Conservation (phyloP, 1,284 basidiomycete genomes). For the Ganoderma boninense region DNA sequence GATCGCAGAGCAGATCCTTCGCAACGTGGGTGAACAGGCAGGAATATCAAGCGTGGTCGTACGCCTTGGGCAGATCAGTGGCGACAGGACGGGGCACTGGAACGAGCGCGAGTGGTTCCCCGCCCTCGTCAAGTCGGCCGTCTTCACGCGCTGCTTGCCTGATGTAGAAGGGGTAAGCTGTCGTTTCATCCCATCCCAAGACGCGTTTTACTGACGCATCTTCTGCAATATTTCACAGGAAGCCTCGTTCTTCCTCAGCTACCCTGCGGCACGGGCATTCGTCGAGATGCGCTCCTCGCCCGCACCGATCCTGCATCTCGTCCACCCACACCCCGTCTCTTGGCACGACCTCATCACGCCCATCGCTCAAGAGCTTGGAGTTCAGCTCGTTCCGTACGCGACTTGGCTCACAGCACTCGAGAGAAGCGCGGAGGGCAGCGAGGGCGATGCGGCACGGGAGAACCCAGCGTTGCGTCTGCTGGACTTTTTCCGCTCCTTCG, state of each 20-base stretch:
- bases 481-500: constrained; percentile 24
- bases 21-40: constrained; percentile 30
- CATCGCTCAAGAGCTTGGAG: constrained; percentile 18
- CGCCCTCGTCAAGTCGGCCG: constrained; percentile 17
- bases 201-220: no score
- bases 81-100: constrained; percentile 51
- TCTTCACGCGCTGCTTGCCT: constrained; percentile 11
- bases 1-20: constrained; percentile 45
- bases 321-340: constrained; percentile 24
- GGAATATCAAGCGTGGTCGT: constrained; percentile 42
- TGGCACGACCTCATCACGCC: constrained; percentile 23
- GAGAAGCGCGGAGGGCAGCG: background rate
- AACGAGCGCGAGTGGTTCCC: constrained; percentile 55
- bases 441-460: constrained; percentile 9
- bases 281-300: constrained; percentile 32
- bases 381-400: constrained; percentile 25
- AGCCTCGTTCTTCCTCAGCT: constrained; percentile 36
- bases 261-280: constrained; percentile 32
- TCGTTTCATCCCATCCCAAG: no score
- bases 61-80: constrained; percentile 53
- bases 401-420: constrained; percentile 24
- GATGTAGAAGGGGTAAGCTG: constrained; percentile 13
- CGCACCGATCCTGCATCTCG: constrained; percentile 23
- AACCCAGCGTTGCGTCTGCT: constrained; percentile 30
- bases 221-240: constrained; percentile 10